Base-by-base conservation (phyloP, 2,329 filamentous ascomycete genomes). In the Nemania sp. region DNA sequence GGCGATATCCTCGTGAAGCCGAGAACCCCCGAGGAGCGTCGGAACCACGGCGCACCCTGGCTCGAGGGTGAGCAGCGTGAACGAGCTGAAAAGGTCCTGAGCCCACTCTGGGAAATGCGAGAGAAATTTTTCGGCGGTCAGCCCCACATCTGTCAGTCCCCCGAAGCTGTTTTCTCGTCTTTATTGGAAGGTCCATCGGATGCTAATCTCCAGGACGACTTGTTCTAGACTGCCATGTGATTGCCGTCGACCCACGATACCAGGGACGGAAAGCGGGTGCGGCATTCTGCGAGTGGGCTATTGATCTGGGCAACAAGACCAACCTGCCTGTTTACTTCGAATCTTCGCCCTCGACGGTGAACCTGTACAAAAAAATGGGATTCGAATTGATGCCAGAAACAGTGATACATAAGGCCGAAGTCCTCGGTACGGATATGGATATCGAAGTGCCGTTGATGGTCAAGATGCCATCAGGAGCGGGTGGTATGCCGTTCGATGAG, bases 1-100 rank as follows among this genome's bases (percentile, higher is more conserved):
- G 54, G 54, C 4, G 54, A 57, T 45, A 57, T 57, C 5, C 46
- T 57, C 10, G 15, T 51, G n/a, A 57, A 51, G 29, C 54, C 54
- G n/a, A 50, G 54, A 29, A 51, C 54, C 29, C 18, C 40, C 9
- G 54, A 57, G 34, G 54, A 57, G 54, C 54, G 54, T 3, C 25
- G 5, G 39, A 45, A 57, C 18, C 54, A 51, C 18, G 54, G 54
- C 20, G 54, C 39, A 13, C 46, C 39, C 17, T 57, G 54, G 54
- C 54, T 57, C 13, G 54, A 57, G 37, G 54, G 54, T 25, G 54
- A 57, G 32, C 39, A 57, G 39, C 54, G 54, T 37, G 54, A 50
- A 20, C 54, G 47, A 45, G 54, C 54, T 18, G 46, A 57, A 13
- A 57, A 57, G 13, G 49, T 57, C 54, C 11, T 57, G 29, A 50